phyloP scores from a whole-genome alignment of 179 eudicot genomes.

The Vitellaria paradoxa region DNA sequence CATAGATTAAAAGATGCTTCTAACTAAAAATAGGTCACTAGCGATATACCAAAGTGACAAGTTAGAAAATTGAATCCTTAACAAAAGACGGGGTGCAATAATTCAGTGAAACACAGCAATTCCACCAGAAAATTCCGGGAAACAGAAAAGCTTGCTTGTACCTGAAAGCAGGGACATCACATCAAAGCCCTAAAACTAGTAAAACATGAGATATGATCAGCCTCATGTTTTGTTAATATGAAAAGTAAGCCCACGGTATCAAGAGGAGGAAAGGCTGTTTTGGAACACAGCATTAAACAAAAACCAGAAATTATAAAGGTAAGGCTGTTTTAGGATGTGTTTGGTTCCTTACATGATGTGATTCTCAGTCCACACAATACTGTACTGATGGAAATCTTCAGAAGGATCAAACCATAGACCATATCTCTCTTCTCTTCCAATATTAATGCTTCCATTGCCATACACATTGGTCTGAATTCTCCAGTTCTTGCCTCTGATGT shows the following conservation, averaged over 20 bases:
- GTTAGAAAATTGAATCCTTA: background rate
- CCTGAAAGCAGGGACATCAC: background rate
- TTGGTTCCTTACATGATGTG: constrained; percentile 58
- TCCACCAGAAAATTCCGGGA: constrained; percentile 1
- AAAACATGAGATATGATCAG: background rate
- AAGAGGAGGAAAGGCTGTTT: background rate
- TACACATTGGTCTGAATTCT: constrained; percentile 89
- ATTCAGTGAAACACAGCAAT: background rate
- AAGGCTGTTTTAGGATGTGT: background rate
- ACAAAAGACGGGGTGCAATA: background rate
- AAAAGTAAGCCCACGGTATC: background rate
- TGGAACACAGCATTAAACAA: background rate
- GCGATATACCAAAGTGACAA: background rate
- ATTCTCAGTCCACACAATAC: constrained; percentile 76
- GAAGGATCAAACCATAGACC: constrained; percentile 94
- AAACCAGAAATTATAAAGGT: background rate
- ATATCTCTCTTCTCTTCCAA: constrained; percentile 92
- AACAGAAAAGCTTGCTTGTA: background rate
- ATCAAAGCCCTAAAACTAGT: constrained; percentile 5
- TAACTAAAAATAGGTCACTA: background rate
- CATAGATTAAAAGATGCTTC: background rate
- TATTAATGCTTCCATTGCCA: constrained; percentile 93
- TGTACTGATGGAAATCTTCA: constrained; percentile 80
- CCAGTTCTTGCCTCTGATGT: constrained; percentile 91
- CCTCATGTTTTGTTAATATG: background rate